A percentile compares a stretch with the other conserved stretches of the same genome.
These are phyloP conservation scores for Avena sativa DNA, from an alignment of 176 grass and related monocot genomes.

Conservation along the genomic window DNA sequence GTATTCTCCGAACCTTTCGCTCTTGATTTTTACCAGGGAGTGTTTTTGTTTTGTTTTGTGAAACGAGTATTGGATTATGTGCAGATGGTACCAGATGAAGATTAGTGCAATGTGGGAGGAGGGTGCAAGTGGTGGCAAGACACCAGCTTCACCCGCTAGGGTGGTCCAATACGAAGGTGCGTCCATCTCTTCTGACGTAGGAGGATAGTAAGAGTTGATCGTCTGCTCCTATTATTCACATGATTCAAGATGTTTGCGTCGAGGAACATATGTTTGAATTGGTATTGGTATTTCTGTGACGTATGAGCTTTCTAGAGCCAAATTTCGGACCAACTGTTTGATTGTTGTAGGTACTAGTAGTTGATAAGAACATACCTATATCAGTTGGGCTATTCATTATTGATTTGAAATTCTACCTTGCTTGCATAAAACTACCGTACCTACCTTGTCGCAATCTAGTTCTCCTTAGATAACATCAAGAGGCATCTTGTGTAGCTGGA, in stretches of 20 bases:
- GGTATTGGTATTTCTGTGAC: not conserved
- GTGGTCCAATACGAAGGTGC: conserved; percentile 97
- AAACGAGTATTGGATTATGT: conserved; percentile 32
- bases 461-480: conserved; percentile 35
- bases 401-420: conserved; percentile 23
- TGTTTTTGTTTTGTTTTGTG: conserved; percentile 31
- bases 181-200: not conserved
- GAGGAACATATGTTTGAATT: conserved; percentile 14
- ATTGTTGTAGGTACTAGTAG: conserved; percentile 23
- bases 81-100: conserved; percentile 97
- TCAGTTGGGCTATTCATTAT: not conserved
- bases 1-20: not conserved
- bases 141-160: conserved; percentile 76
- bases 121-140: conserved; percentile 33
- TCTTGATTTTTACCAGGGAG: not conserved
- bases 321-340: not conserved
- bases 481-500: conserved; percentile 11
- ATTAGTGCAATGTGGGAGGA: conserved; percentile 90
- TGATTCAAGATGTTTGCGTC: conserved; percentile 22
- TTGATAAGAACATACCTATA: conserved; percentile 10
- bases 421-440: conserved; percentile 9
- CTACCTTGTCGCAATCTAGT: conserved; percentile 23
- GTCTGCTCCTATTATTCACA: not conserved
- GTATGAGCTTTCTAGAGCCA: not conserved
- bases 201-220: conserved; percentile 4